Percentiles rank a stretch among this genome's conserved stretches.
Evolutionary conservation across 2,329 filamentous ascomycete genomes (phyloP).

Genomic region (Pestalotiopsis sp.): DNA sequence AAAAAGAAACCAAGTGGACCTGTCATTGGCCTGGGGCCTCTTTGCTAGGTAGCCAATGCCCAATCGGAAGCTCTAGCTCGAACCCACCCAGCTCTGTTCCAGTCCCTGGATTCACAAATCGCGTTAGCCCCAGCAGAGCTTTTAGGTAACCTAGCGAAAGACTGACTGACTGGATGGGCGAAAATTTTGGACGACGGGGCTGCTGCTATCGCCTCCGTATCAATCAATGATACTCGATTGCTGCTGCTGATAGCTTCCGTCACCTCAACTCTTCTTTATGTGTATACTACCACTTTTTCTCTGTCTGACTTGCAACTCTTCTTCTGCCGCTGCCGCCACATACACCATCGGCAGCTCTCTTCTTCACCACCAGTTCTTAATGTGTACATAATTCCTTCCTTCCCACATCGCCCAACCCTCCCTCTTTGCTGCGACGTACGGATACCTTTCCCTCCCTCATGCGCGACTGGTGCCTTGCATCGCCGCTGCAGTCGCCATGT

Average conservation of each 20-base stretch:
- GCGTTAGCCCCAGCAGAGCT: constrained; percentile 19
- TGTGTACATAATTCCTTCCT: constrained; percentile 24
- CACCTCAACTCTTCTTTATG: neutral
- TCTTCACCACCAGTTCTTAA: constrained; percentile 17
- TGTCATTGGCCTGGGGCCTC: too few species aligned
- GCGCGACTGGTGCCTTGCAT: constrained; percentile 4
- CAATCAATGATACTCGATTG: constrained; percentile 7
- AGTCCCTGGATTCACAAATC: neutral
- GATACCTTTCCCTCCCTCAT: constrained; percentile 8
- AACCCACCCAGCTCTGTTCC: neutral
- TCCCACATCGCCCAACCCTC: constrained; percentile 18
- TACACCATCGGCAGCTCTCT: neutral
- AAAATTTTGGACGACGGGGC: constrained; percentile 23
- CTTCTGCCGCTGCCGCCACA: neutral
- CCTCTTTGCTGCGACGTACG: constrained; percentile 22
- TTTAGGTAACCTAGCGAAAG: neutral
- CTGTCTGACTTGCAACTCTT: neutral
- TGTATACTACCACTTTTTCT: neutral
- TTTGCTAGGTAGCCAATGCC: neutral
- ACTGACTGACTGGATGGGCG: constrained; percentile 12
- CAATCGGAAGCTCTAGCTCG: neutral
- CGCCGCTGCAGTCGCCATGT: constrained; percentile 22
- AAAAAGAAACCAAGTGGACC: too few species aligned
- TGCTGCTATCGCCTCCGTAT: constrained; percentile 21
- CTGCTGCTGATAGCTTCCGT: constrained; percentile 2